These are phyloP conservation scores for Lentinula sp. DNA, from an alignment of 768 basidiomycete genomes.

Conservation along the genomic window DNA sequence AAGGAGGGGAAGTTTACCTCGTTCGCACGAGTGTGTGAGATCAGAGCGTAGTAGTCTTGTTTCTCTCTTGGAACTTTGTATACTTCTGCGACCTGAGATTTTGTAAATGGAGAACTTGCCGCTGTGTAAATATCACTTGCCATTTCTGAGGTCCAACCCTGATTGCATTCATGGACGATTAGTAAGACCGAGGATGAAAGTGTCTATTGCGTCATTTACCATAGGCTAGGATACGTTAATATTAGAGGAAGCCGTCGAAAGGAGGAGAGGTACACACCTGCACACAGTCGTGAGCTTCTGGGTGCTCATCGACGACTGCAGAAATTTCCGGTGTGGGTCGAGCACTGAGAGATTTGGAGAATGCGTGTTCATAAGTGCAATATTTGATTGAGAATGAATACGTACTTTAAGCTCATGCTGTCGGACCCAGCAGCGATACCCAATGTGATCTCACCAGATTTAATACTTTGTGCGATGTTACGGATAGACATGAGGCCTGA, in stretches of 20 bases:
- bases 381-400: constrained; percentile 11
- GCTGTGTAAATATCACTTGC: neutral
- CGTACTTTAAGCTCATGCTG: constrained; percentile 77
- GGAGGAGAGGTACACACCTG: constrained; percentile 36
- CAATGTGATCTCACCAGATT: constrained; percentile 75
- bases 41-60: constrained; percentile 87
- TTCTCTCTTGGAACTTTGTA: constrained; percentile 73
- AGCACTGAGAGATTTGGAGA: constrained; percentile 35
- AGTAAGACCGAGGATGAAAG: neutral
- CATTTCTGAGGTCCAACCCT: constrained; percentile 96
- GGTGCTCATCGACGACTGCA: constrained; percentile 47
- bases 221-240: neutral
- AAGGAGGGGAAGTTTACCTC: constrained; percentile 31
- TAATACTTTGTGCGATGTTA: constrained; percentile 82
- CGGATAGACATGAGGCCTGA: constrained; percentile 94
- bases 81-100: constrained; percentile 50
- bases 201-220: neutral
- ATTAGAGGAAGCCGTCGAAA: neutral
- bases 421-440: constrained; percentile 83
- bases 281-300: constrained; percentile 70
- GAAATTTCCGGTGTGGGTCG: constrained; percentile 69
- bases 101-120: neutral
- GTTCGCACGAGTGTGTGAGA: constrained; percentile 78
- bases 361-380: neutral
- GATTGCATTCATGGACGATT: constrained; percentile 27